phyloP scores from a whole-genome alignment of 78 protist species.

The slime mould (Dictyostelium discoideum) region DNA sequence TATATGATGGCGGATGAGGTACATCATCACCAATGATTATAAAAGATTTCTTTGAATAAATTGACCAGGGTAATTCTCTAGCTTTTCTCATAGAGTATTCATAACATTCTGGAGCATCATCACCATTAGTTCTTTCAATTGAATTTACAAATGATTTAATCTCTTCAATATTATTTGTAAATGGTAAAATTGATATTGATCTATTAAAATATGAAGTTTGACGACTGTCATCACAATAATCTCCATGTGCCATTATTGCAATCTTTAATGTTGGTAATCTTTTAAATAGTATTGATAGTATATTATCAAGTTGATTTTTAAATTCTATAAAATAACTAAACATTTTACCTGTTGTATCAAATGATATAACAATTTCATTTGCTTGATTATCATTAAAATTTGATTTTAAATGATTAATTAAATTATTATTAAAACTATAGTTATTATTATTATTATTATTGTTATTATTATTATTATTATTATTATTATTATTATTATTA shows the following conservation, averaged over 20 bases:
- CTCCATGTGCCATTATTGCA: constrained; percentile 80
- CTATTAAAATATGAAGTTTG: not conserved
- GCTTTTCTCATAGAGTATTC: constrained; percentile 67
- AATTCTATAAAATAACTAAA: constrained; percentile 24
- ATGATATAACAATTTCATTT: constrained; percentile 61
- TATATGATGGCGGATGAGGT: constrained; percentile 80
- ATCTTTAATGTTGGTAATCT: constrained; percentile 50
- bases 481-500: not conserved
- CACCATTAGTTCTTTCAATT: constrained; percentile 58
- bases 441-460: not conserved
- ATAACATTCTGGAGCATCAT: constrained; percentile 81
- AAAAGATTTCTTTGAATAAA: constrained; percentile 33
- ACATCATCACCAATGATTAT: constrained; percentile 83
- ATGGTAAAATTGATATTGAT: constrained; percentile 37
- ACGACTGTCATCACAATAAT: constrained; percentile 66
- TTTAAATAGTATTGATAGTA: not conserved
- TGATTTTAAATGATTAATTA: not conserved
- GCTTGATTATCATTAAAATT: not conserved
- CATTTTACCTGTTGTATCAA: constrained; percentile 80
- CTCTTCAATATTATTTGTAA: constrained; percentile 26
- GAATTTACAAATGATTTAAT: constrained; percentile 4
- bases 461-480: not conserved
- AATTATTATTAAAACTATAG: not conserved
- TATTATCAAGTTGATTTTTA: not conserved
- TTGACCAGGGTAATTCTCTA: constrained; percentile 76